phyloP scores from a whole-genome alignment of 495 filamentous ascomycete genomes.

The Ramalina intermedia region DNA sequence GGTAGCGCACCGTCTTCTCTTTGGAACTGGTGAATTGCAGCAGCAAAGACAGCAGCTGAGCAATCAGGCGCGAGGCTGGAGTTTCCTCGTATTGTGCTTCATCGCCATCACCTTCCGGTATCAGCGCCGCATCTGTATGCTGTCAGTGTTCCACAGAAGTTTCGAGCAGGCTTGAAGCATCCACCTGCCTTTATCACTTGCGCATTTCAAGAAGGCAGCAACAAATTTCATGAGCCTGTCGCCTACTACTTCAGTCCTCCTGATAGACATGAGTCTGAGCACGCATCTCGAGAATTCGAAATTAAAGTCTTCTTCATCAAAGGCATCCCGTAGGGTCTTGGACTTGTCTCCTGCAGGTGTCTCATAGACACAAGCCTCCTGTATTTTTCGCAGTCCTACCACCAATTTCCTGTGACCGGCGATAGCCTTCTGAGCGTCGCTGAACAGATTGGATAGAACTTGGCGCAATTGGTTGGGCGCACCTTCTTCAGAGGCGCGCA shows the following conservation, averaged over 20 bases:
- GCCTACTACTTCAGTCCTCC: slow-evolving; percentile 82
- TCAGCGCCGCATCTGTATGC: slow-evolving; percentile 32
- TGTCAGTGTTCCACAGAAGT: neutral
- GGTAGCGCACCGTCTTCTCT: slow-evolving; percentile 84
- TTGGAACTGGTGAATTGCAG: slow-evolving; percentile 62
- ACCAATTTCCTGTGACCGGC: slow-evolving; percentile 81
- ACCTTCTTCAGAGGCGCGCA: slow-evolving; percentile 59
- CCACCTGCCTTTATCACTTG: slow-evolving; percentile 66
- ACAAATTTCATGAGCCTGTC: slow-evolving; percentile 76
- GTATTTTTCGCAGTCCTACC: slow-evolving; percentile 70
- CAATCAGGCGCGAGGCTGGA: slow-evolving; percentile 62
- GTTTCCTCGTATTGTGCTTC: slow-evolving; percentile 51
- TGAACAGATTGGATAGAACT: slow-evolving; percentile 67
- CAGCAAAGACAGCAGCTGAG: slow-evolving; percentile 52
- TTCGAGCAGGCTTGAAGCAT: slow-evolving; percentile 15
- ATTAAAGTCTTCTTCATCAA: slow-evolving; percentile 77
- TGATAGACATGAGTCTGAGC: slow-evolving; percentile 65
- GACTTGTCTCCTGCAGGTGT: slow-evolving; percentile 26
- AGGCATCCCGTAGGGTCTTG: slow-evolving; percentile 35
- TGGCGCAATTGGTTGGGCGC: slow-evolving; percentile 54
- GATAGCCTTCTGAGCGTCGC: slow-evolving; percentile 74
- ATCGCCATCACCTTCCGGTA: slow-evolving; percentile 25
- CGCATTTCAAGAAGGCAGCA: slow-evolving; percentile 67
- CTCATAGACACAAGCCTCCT: slow-evolving; percentile 66
- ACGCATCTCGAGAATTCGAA: slow-evolving; percentile 70